A percentile compares a stretch with the other conserved stretches of the same genome.
phyloP scores from a whole-genome alignment of 2,329 filamentous ascomycete species.

The Penicillium sp. region DNA sequence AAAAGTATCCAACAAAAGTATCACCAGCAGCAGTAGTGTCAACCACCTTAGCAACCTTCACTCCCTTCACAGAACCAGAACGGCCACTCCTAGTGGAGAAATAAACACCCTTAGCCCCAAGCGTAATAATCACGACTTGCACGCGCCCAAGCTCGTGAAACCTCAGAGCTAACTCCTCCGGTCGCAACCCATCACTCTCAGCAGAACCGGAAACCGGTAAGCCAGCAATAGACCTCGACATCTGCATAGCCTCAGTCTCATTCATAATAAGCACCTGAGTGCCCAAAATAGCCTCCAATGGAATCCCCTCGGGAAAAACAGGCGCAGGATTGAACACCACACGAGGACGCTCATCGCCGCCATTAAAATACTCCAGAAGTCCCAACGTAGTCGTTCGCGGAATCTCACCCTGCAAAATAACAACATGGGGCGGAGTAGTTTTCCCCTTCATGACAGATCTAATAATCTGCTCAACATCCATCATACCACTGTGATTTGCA shows the following conservation, averaged over 20 bases:
- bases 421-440: too few species aligned
- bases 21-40: constrained; percentile 25
- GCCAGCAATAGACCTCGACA: constrained; percentile 19
- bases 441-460: too few species aligned
- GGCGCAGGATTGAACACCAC: constrained; percentile 82
- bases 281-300: constrained; percentile 30
- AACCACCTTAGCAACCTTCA: constrained; percentile 20
- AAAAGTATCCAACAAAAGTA: constrained; percentile 25
- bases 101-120: constrained; percentile 24
- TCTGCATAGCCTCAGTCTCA: constrained; percentile 27
- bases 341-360: constrained; percentile 17
- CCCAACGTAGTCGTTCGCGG: constrained; percentile 19
- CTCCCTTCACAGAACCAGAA: constrained; percentile 13
- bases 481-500: constrained; percentile 55
- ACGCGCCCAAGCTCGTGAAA: constrained; percentile 20
- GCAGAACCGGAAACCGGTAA: constrained; percentile 13
- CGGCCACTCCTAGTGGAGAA: constrained; percentile 20
- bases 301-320: constrained; percentile 67
- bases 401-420: constrained; percentile 24
- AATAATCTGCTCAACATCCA: constrained; percentile 25
- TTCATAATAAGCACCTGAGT: constrained; percentile 25
- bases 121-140: constrained; percentile 22
- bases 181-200: constrained; percentile 8
- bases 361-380: constrained; percentile 19
- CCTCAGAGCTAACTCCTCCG: constrained; percentile 14